Conservation (phyloP, 106 monocot species). For the Chionographis japonica region DNA sequence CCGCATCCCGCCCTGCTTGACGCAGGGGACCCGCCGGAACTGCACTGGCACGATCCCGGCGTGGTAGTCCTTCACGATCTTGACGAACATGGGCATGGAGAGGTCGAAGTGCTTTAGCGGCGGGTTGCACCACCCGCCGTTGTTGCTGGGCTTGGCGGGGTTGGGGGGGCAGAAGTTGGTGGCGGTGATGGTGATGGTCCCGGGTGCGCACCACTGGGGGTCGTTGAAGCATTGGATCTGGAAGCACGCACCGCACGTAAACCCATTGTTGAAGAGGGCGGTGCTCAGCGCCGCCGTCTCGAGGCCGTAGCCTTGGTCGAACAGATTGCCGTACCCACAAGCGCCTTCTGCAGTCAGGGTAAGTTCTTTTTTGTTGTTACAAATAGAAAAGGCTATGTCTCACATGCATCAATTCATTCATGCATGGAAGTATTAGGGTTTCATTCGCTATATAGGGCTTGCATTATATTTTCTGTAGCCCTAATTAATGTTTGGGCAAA, state of each 20-base stretch:
- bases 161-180: conserved; percentile 58
- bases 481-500: too few relatives aligned
- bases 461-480: too few relatives aligned
- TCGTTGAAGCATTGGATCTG: conserved; percentile 31
- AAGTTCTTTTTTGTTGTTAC: too few relatives aligned
- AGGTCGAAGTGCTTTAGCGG: too few relatives aligned
- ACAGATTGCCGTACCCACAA: conserved; percentile 33
- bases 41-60: conserved; percentile 27
- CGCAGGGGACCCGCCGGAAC: conserved; percentile 18
- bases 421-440: too few relatives aligned
- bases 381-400: too few relatives aligned
- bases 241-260: conserved; percentile 45
- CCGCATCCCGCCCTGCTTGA: conserved; percentile 39
- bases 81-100: conserved; percentile 39
- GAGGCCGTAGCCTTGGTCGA: conserved; percentile 29
- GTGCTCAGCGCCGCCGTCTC: conserved; percentile 45
- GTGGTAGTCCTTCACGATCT: conserved; percentile 27
- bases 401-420: too few relatives aligned
- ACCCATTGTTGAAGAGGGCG: conserved; percentile 37
- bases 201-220: conserved; percentile 24
- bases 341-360: conserved; percentile 35
- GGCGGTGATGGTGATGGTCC: conserved; percentile 32
- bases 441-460: too few relatives aligned
- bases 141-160: conserved; percentile 14
- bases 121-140: conserved; percentile 61